Evolutionary conservation across 2,329 filamentous ascomycete genomes (phyloP).

Genomic region (Aulographum hederae): DNA sequence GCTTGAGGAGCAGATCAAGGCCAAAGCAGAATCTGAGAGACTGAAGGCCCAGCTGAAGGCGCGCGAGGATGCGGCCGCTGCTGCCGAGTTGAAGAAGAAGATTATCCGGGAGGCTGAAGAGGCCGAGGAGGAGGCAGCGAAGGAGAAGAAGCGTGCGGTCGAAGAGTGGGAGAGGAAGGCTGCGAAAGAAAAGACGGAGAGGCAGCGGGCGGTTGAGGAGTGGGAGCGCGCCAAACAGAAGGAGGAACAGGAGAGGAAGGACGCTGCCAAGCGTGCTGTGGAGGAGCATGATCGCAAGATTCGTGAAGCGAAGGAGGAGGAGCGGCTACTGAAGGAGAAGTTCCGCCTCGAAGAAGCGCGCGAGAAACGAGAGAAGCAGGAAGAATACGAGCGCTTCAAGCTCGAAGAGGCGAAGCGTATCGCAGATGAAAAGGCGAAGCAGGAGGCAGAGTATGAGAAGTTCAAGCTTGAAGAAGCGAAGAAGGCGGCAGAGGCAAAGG

Average conservation of each 20-base stretch:
- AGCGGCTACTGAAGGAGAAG: constrained; percentile 10
- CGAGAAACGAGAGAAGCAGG: constrained; percentile 17
- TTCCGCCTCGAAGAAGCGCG: constrained; percentile 10
- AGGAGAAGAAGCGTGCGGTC: constrained; percentile 4
- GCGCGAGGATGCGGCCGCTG: constrained; percentile 3
- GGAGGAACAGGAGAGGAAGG: constrained; percentile 13
- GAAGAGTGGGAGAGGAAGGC: constrained; percentile 2
- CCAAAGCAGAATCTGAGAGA: constrained; percentile 2
- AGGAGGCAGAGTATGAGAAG: constrained; percentile 21
- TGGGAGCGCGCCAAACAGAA: constrained; percentile 16
- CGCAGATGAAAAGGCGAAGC: constrained; percentile 21
- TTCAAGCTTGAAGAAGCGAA: constrained; percentile 20
- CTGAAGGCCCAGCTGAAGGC: constrained; percentile 2
- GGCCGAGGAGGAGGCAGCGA: neutral
- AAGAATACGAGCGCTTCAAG: constrained; percentile 18
- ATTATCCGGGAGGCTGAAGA: constrained; percentile 1
- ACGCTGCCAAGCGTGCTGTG: constrained; percentile 14
- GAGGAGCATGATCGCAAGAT: constrained; percentile 14
- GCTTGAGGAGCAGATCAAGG: constrained; percentile 12
- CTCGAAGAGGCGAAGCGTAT: constrained; percentile 17
- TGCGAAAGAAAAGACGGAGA: constrained; percentile 1
- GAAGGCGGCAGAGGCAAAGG: constrained; percentile 21
- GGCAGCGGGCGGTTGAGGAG: constrained; percentile 13
- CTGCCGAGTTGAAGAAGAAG: constrained; percentile 4
- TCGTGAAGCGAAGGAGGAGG: constrained; percentile 11